Percentiles rank a stretch among this genome's conserved stretches.
Conservation (phyloP, 2,329 filamentous ascomycete species). For the Cladobotryum protrusum region DNA sequence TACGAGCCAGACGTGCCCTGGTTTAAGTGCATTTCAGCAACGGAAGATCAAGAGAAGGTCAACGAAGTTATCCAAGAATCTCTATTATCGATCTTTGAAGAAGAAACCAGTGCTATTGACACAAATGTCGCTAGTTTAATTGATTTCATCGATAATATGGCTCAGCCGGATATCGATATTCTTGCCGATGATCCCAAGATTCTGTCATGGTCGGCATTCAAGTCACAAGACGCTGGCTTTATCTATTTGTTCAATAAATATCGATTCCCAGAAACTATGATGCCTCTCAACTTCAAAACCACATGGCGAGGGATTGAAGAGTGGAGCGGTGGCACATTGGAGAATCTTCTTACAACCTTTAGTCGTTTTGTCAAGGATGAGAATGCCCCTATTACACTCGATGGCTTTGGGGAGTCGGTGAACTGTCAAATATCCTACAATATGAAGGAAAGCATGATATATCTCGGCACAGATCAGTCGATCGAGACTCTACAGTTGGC, state of each 20-base stretch:
- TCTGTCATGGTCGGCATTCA: conserved; percentile 18
- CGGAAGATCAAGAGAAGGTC: conserved; percentile 11
- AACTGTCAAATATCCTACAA: conserved; percentile 23
- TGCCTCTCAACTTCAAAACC: conserved; percentile 13
- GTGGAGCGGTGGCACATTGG: conserved; percentile 3
- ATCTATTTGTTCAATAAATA: conserved; percentile 14
- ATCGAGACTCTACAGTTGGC: conserved; percentile 11
- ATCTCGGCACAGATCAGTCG: conserved; percentile 20
- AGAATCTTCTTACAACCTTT: conserved; percentile 15
- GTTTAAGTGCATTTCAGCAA: conserved; percentile 27
- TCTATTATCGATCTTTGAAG: conserved; percentile 16
- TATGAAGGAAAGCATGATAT: conserved; percentile 20
- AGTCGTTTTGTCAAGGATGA: conserved; percentile 12
- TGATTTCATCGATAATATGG: not conserved
- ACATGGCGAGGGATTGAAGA: conserved; percentile 22
- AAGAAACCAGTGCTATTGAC: conserved; percentile 14
- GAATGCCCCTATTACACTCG: not conserved
- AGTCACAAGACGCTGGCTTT: not conserved
- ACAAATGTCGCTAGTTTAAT: not conserved
- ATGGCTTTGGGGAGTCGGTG: conserved; percentile 12
- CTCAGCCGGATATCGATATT: conserved; percentile 17
- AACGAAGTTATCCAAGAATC: conserved; percentile 15
- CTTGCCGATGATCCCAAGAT: conserved; percentile 14
- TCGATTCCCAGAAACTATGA: conserved; percentile 19
- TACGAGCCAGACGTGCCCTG: conserved; percentile 31